Evolutionary conservation across 2,329 filamentous ascomycete species (phyloP).

Genomic region (Dactylellina haptotyla): DNA sequence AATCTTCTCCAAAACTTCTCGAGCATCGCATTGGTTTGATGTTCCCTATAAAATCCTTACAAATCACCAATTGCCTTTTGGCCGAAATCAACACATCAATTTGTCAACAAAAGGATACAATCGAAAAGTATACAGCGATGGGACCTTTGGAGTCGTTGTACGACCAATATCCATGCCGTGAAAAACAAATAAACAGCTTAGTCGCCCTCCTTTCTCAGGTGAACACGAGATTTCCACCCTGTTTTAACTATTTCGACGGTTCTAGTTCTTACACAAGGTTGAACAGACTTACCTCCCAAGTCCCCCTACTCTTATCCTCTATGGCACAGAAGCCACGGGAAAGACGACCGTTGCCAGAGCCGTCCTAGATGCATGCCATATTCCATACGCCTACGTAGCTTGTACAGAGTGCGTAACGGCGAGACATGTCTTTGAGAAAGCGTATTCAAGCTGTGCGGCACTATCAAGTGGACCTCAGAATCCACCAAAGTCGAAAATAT

Average conservation of each 20-base stretch:
- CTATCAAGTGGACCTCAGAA: slow-evolving; percentile 63
- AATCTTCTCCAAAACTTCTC: too few species aligned
- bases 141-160: slow-evolving; percentile 58
- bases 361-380: slow-evolving; percentile 67
- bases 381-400: slow-evolving; percentile 72
- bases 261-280: slow-evolving; percentile 1
- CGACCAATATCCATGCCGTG: slow-evolving; percentile 62
- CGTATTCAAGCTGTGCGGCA: slow-evolving; percentile 58
- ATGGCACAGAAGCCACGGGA: slow-evolving; percentile 87
- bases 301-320: slow-evolving; percentile 78
- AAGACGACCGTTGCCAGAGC: slow-evolving; percentile 77
- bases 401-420: slow-evolving; percentile 81
- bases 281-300: slow-evolving; percentile 72
- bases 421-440: slow-evolving; percentile 79
- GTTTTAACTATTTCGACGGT: background rate
- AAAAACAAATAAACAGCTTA: slow-evolving; percentile 65
- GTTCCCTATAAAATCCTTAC: too few species aligned
- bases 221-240: background rate
- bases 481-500: slow-evolving; percentile 72
- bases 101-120: background rate
- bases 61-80: slow-evolving; percentile 21
- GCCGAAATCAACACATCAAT: slow-evolving; percentile 18
- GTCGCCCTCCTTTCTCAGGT: slow-evolving; percentile 62
- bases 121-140: slow-evolving; percentile 14
- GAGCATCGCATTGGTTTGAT: too few species aligned